Evolutionary conservation across 352 stramenopile species (phyloP).

Genomic region (Blastocystis sp.): DNA sequence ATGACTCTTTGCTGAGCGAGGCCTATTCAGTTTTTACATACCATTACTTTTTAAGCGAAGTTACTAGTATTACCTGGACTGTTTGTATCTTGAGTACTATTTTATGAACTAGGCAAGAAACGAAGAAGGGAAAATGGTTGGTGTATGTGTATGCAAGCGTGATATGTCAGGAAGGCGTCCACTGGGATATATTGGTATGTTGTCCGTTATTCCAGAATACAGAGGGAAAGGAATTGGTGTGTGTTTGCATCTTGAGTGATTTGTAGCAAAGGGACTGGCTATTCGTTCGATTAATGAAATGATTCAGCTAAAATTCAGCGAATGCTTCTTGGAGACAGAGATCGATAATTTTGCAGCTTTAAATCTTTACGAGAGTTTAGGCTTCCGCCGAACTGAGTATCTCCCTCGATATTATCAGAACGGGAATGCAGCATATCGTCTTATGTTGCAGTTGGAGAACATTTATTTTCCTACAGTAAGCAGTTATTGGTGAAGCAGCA

Average conservation of each 20-base stretch:
- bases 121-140: conserved; percentile 15
- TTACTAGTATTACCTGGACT: conserved; percentile 11
- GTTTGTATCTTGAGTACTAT: neutral
- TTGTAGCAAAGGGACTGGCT: neutral
- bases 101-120: neutral
- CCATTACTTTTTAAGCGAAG: conserved; percentile 19
- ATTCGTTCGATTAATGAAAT: conserved; percentile 49
- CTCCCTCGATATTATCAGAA: conserved; percentile 43
- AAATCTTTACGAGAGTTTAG: conserved; percentile 15
- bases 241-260: neutral
- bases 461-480: conserved; percentile 16
- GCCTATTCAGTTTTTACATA: conserved; percentile 30
- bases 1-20: conserved; percentile 25
- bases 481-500: neutral
- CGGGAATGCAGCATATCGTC: conserved; percentile 12
- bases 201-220: conserved; percentile 19
- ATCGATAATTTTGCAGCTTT: neutral
- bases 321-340: conserved; percentile 22
- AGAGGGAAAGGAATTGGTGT: conserved; percentile 35
- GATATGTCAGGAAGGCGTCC: neutral
- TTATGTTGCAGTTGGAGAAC: conserved; percentile 21
- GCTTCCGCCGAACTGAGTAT: conserved; percentile 34
- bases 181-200: conserved; percentile 39
- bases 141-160: conserved; percentile 18
- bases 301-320: neutral